phyloP scores from a whole-genome alignment of 2,329 filamentous ascomycete genomes.

The Fusarium algeriense region DNA sequence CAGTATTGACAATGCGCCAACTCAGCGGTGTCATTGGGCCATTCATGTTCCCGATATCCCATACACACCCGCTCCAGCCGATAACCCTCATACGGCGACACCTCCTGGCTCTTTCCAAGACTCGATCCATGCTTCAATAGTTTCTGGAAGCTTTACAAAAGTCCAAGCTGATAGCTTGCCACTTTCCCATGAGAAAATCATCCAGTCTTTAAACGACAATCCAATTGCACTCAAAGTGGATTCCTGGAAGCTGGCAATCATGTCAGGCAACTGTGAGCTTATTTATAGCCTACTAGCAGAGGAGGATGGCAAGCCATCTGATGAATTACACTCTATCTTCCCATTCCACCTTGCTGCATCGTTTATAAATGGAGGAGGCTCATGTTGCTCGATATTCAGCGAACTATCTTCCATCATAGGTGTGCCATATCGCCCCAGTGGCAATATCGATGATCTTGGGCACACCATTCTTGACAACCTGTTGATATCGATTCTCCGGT shows the following conservation, averaged over 20 bases:
- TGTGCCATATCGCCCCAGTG: fast-evolving
- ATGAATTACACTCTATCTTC: neutral
- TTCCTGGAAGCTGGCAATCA: slow-evolving; percentile 26
- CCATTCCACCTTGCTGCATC: slow-evolving; percentile 23
- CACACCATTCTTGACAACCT: slow-evolving; percentile 20
- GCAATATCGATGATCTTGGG: slow-evolving; percentile 9
- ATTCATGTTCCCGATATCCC: neutral
- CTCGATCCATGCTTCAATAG: neutral
- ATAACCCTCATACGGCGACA: neutral
- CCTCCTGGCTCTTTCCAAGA: slow-evolving; percentile 4
- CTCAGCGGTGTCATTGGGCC: slow-evolving; percentile 15
- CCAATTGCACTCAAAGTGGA: neutral
- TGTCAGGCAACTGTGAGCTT: neutral
- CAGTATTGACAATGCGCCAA: neutral
- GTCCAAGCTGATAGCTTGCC: neutral
- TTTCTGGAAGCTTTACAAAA: neutral
- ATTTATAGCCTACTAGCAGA: neutral
- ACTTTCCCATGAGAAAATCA: neutral
- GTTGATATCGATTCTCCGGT: neutral
- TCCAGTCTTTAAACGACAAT: neutral
- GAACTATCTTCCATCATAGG: fast-evolving
- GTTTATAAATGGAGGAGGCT: slow-evolving; percentile 1
- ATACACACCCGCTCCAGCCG: no score
- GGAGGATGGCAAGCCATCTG: neutral
- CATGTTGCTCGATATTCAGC: neutral